Conservation (phyloP, 2,329 filamentous ascomycete genomes). For the Hymenoscyphus scutula region DNA sequence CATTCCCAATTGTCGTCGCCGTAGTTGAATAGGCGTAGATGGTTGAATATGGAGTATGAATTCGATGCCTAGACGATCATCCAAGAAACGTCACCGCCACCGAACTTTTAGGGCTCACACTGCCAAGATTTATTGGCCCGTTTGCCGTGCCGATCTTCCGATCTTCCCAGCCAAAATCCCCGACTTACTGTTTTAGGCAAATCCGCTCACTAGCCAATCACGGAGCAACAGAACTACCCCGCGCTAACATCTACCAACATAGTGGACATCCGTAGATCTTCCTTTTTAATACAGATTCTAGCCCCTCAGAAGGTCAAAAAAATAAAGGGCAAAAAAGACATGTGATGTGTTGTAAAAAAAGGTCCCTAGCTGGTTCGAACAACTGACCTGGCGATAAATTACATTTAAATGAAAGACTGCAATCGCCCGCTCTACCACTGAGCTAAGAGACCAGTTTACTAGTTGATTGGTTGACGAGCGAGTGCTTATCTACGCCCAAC, state of each 20-base stretch:
- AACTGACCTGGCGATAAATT: constrained; percentile 11
- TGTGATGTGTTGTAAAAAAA: not conserved
- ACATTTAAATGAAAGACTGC: not conserved
- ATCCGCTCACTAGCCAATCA: no score
- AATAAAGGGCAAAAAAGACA: not conserved
- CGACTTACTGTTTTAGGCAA: no score
- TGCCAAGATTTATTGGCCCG: no score
- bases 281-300: not conserved
- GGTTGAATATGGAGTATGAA: not conserved
- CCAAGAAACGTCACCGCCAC: constrained; percentile 7
- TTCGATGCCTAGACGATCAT: no score
- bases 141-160: no score
- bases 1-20: not conserved
- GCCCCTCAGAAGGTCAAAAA: no score
- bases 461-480: not conserved
- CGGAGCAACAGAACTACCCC: no score
- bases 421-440: constrained; percentile 13
- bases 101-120: constrained; percentile 1
- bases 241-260: no score
- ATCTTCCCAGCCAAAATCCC: no score
- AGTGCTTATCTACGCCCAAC: no score
- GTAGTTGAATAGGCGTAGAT: not conserved
- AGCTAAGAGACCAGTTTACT: constrained; percentile 5
- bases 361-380: constrained; percentile 11
- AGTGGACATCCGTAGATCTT: no score